Evolutionary conservation across 768 basidiomycete genomes (phyloP).

Genomic region (Leccinum disarticulatum): DNA sequence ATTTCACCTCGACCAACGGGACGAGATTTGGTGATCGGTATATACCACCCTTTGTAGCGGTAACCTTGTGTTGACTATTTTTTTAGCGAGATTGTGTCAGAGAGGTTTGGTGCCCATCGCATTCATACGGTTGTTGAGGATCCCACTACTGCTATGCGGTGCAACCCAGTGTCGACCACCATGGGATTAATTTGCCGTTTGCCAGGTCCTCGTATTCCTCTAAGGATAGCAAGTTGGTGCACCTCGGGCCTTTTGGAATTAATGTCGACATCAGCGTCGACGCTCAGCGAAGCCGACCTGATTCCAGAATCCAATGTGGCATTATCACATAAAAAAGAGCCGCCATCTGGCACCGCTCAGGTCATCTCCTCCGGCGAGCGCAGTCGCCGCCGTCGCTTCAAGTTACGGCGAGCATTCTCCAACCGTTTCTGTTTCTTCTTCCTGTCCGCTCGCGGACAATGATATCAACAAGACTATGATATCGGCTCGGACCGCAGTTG

Average conservation of each 20-base stretch:
- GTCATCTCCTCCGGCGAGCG: neutral
- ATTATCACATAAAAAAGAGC: neutral
- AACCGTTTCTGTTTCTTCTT: neutral
- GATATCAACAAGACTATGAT: neutral
- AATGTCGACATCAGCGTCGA: neutral
- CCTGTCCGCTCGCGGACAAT: neutral
- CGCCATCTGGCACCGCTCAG: neutral
- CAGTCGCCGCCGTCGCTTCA: neutral
- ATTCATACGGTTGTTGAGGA: neutral
- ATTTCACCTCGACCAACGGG: neutral
- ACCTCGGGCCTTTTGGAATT: neutral
- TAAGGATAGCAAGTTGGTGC: neutral
- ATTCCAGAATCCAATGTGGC: neutral
- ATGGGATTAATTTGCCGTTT: neutral
- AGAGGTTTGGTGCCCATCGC: neutral
- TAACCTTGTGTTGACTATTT: slow-evolving; percentile 1
- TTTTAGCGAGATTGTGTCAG: slow-evolving; percentile 4
- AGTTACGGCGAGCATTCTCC: neutral
- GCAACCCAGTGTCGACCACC: too few relatives aligned
- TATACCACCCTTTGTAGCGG: neutral
- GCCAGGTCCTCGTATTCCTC: neutral
- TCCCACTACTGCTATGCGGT: too few relatives aligned
- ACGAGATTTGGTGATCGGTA: slow-evolving; percentile 5
- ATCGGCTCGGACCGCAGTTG: neutral
- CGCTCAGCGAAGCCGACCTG: neutral